Conservation (phyloP, 75 land plant genomes). For the Cunninghamia lanceolata region DNA sequence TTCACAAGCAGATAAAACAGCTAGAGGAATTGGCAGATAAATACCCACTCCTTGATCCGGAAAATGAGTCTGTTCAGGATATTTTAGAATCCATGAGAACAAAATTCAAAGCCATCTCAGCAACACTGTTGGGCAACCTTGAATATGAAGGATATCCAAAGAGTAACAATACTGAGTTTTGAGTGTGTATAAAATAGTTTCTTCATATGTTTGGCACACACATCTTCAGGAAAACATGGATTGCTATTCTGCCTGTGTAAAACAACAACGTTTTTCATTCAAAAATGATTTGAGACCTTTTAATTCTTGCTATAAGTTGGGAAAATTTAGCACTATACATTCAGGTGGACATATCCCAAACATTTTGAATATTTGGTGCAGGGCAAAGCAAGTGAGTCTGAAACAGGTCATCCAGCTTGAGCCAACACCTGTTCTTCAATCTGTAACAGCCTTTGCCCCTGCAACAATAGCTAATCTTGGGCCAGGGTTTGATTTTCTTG, state of each 20-base stretch:
- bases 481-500: conserved; percentile 96
- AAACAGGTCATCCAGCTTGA: conserved; percentile 33
- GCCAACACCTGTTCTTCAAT: conserved; percentile 47
- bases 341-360: neutral
- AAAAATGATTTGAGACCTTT: neutral
- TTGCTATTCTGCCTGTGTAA: neutral
- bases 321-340: neutral
- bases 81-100: conserved; percentile 61
- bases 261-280: neutral
- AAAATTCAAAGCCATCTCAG: conserved; percentile 54
- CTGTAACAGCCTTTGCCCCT: conserved; percentile 82
- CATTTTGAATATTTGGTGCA: conserved; percentile 2
- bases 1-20: conserved; percentile 43
- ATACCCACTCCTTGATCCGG: conserved; percentile 68
- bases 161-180: conserved; percentile 4
- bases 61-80: conserved; percentile 69
- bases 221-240: neutral
- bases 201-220: neutral
- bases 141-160: conserved; percentile 70
- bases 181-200: neutral
- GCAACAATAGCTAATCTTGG: conserved; percentile 99
- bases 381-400: conserved; percentile 18
- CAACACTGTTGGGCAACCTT: conserved; percentile 51
- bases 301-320: neutral
- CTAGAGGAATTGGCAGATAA: conserved; percentile 47